phyloP scores from a whole-genome alignment of 2,329 filamentous ascomycete species.

The Hyphodiscus sp. region DNA sequence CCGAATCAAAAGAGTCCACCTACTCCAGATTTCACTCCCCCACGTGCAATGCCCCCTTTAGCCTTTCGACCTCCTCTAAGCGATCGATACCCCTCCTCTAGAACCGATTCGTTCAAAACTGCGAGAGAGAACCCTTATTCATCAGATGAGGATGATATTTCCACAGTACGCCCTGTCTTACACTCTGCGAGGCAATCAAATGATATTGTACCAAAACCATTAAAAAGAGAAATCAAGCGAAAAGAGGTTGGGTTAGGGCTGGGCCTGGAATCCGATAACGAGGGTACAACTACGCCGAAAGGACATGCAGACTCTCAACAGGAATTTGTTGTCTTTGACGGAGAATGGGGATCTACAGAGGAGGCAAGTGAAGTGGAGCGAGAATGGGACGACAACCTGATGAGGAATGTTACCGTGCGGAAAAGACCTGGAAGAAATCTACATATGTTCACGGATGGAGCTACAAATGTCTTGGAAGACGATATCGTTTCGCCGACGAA shows the following conservation, averaged over 20 bases:
- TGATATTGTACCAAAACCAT: slow-evolving; percentile 11
- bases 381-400: slow-evolving; percentile 49
- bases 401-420: slow-evolving; percentile 47
- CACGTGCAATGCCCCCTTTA: slow-evolving; percentile 44
- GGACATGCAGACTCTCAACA: slow-evolving; percentile 30
- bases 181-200: slow-evolving; percentile 20
- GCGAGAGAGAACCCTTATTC: slow-evolving; percentile 58
- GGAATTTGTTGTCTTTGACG: slow-evolving; percentile 51
- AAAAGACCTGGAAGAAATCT: slow-evolving; percentile 30
- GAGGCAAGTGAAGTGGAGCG: slow-evolving; percentile 40
- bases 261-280: slow-evolving; percentile 35
- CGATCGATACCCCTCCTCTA: slow-evolving; percentile 37
- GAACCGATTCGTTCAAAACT: slow-evolving; percentile 64
- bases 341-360: slow-evolving; percentile 44
- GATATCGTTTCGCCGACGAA: slow-evolving; percentile 44
- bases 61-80: slow-evolving; percentile 40
- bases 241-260: slow-evolving; percentile 29
- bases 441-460: slow-evolving; percentile 14
- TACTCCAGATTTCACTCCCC: slow-evolving; percentile 71
- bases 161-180: slow-evolving; percentile 33
- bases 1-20: slow-evolving; percentile 61
- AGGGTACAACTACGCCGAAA: slow-evolving; percentile 29
- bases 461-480: slow-evolving; percentile 41
- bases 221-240: slow-evolving; percentile 13
- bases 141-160: slow-evolving; percentile 49